These are phyloP conservation scores for Pyrenophora graminea DNA, from an alignment of 2,329 filamentous ascomycete species.

Conservation along the genomic window DNA sequence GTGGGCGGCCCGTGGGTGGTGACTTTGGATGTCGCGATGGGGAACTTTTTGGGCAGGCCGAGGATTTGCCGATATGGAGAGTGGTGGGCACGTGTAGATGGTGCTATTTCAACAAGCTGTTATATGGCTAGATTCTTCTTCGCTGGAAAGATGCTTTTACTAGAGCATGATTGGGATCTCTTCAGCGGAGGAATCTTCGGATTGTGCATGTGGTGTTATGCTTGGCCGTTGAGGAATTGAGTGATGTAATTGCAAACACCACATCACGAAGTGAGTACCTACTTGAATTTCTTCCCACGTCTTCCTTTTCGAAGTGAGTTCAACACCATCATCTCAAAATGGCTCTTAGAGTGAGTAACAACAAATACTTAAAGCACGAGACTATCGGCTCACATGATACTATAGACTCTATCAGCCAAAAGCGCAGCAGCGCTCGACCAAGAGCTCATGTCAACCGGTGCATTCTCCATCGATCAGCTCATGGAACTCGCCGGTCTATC, in stretches of 20 bases:
- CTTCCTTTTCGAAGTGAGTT: too few relatives aligned
- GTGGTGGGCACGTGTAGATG: slow-evolving; percentile 12
- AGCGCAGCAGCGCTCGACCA: slow-evolving; percentile 87
- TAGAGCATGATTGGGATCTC: neutral
- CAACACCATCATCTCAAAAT: slow-evolving; percentile 1
- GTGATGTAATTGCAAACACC: slow-evolving; percentile 40
- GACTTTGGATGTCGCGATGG: neutral
- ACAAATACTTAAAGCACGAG: neutral
- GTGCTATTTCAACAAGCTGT: too few relatives aligned
- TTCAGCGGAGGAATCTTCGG: too few relatives aligned
- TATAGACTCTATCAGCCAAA: slow-evolving; percentile 81
- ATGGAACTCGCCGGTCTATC: slow-evolving; percentile 96
- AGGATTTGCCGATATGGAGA: slow-evolving; percentile 13
- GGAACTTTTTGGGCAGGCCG: slow-evolving; percentile 18
- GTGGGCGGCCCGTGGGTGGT: slow-evolving; percentile 5
- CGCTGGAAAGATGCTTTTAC: too few relatives aligned
- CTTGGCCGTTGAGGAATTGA: slow-evolving; percentile 1
- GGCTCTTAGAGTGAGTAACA: slow-evolving; percentile 19
- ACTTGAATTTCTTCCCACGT: neutral
- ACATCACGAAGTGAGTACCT: neutral
- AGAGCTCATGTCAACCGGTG: slow-evolving; percentile 87
- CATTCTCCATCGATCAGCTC: slow-evolving; percentile 92
- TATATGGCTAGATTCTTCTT: too few relatives aligned
- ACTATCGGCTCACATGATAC: neutral
- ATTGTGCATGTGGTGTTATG: neutral